Base-by-base conservation (phyloP, 805 yeast genomes). In the Hemisphaericaspora nanyangensis region DNA sequence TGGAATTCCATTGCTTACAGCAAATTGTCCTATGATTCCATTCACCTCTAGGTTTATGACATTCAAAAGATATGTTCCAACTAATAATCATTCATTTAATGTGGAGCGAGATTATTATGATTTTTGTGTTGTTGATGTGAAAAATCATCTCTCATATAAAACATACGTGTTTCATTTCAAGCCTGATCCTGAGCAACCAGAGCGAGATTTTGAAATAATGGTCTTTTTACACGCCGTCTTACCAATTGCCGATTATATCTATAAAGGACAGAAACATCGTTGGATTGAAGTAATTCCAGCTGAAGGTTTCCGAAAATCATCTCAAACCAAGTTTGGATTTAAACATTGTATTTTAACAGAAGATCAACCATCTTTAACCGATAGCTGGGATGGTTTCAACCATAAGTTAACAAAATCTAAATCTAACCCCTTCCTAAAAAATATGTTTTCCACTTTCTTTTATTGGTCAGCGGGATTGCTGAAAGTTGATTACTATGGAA, bases 231-330 rank as follows among this genome's bases (percentile, higher is more conserved):
- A 43, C 25, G 17, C 32, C 7, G 34, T 32, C 7, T 25, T 39
- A 13, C 46, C 46, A 5, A 39, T 43, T 11, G 10, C n/a, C 18
- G 46, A 43, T 34, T 43, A 43, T 25, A 33, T 39, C 8, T 43
- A 35, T 22, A 22, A 39, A 3, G 40, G 38, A 6, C 18, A 39
- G 11, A 32, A 25, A 11, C 26, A 29, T 24, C 15, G 46, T 17
- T 43, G 46, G 46, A 32, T 38, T 18, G 32, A 39, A n/a, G 45
- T 31, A 17, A 25, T 36, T 7, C 26, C 12, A 13, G 5, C 3
- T 5, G 12, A 22, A 8, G 26, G 11, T 22, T 22, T 22, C 26
- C 8, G 26, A 22, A 22, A 3, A 12, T 12, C 8, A 22, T 22
- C 12, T 8, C 25, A 25, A 17, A 35, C 30, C 6, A 41, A 30